Evolutionary conservation across 306 rosid species (phyloP), one percentile per base, ranked within the genome.

Genomic region (Fragaria vesca): DNA sequence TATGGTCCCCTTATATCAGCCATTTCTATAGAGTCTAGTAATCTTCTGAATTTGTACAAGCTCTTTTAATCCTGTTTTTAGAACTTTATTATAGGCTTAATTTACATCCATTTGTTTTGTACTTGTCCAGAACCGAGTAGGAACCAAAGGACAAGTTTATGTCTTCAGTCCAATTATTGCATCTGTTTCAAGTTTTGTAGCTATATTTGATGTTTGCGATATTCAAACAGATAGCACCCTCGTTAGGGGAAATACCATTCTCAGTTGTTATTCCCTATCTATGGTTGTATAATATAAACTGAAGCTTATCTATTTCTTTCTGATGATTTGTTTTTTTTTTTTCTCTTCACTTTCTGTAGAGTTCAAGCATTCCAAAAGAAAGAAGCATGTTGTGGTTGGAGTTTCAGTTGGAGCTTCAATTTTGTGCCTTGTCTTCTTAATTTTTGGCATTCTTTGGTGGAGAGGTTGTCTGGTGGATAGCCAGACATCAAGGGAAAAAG

Each of bases 1-100:
- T 80, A 73, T 55, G 83, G 83, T 8, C 43, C 71, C 58, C 83
- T 80, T 17, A 67, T 80, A 66, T 80, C 83, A 42, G 83, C 79
- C 68, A 80, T 80, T 43, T 73, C 79, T 30, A 68, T 74, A n/a
- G 34, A 51, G 1, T 16, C 66, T 17, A 8, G 76, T 72, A 72
- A 8, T 66, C 8, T 63, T 40, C 43, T 45, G 20, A 20, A 63
- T 17, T 74, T 57, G 28, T n/a, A 57, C 38, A 43, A 9, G 6
- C 15, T 42, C 12, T 21, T 47, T 71, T 47, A 48, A 2, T n/a
- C 3, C 28, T 2, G 38, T 36, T 16, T 18, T 24, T 38, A 38
- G 1, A 40, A 20, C 10, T 8, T 38, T 38, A 58, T 58, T n/a
- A 58, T 58, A 58, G 16, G 58, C 58, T 6, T 6, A 5, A 52